Evolutionary conservation across 805 yeast genomes (phyloP).

Genomic region (Wickerhamiella vanderwaltii): DNA sequence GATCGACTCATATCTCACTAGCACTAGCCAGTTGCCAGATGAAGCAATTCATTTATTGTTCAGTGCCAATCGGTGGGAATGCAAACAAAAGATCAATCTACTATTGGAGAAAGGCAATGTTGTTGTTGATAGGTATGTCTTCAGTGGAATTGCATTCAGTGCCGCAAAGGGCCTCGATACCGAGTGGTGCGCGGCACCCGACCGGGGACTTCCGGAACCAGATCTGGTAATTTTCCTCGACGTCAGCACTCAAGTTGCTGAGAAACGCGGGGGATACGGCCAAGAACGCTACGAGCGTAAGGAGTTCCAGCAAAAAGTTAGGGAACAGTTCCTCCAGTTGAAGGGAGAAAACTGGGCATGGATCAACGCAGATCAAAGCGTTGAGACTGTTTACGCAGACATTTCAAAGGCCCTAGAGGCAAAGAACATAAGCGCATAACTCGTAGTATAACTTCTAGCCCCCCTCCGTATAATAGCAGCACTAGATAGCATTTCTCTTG

Average conservation of each 20-base stretch:
- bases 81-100: conserved; percentile 35
- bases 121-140: conserved; percentile 75
- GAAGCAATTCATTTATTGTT: conserved; percentile 78
- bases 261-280: conserved; percentile 70
- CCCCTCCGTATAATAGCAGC: no score
- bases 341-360: conserved; percentile 31
- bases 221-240: conserved; percentile 72
- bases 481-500: conserved; percentile 28
- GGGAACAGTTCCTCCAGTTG: conserved; percentile 39
- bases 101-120: conserved; percentile 46
- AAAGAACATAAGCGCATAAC: no score
- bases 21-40: conserved; percentile 44
- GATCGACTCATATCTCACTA: conserved; percentile 58
- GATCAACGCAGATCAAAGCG: conserved; percentile 48
- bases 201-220: conserved; percentile 73
- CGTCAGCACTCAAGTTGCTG: conserved; percentile 36
- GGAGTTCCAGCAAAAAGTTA: conserved; percentile 65
- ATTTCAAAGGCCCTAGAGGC: conserved; percentile 4
- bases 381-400: conserved; percentile 38
- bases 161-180: conserved; percentile 65
- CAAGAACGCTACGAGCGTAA: conserved; percentile 79
- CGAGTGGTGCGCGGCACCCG: conserved; percentile 75
- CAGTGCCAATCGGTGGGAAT: conserved; percentile 93
- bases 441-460: no score
- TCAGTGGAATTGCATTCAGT: conserved; percentile 88